A percentile compares a stretch with the other conserved stretches of the same genome.
phyloP scores from a whole-genome alignment of 2,329 filamentous ascomycete species.

The Byssothecium circinans region DNA sequence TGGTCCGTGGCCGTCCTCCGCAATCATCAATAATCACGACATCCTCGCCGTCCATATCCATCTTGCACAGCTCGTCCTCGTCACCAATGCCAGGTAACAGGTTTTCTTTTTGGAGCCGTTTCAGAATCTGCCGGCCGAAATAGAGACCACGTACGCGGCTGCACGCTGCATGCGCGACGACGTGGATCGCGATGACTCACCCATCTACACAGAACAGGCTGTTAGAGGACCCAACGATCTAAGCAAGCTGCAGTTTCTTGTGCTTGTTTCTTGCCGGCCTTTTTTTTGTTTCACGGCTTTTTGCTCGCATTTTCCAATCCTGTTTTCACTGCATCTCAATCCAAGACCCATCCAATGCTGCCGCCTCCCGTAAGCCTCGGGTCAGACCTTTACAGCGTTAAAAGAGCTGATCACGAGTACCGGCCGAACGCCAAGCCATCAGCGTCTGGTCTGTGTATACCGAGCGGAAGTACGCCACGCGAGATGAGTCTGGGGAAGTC shows the following conservation, averaged over 20 bases:
- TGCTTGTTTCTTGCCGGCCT: constrained; percentile 5
- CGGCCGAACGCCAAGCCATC: constrained; percentile 10
- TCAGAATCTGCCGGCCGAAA: constrained; percentile 31
- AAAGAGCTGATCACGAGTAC: constrained; percentile 24
- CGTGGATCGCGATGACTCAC: constrained; percentile 41
- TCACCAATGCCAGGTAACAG: constrained; percentile 24
- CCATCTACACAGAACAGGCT: constrained; percentile 14
- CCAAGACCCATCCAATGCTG: constrained; percentile 24
- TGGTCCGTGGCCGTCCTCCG: constrained; percentile 22
- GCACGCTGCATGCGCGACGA: constrained; percentile 33
- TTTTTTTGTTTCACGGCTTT: constrained; percentile 9
- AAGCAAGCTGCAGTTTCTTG: too few species aligned
- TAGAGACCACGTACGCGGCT: constrained; percentile 15
- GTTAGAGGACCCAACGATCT: constrained; percentile 1
- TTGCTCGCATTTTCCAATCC: constrained; percentile 9
- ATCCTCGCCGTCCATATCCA: constrained; percentile 9
- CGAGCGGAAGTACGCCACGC: constrained; percentile 8
- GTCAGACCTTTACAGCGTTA: constrained; percentile 11
- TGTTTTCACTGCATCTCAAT: constrained; percentile 19
- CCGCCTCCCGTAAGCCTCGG: constrained; percentile 13
- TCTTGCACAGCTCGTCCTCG: constrained; percentile 21
- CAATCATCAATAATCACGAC: too few species aligned
- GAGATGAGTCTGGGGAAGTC: constrained; percentile 8
- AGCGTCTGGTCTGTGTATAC: constrained; percentile 5
- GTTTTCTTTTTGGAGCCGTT: constrained; percentile 27